These are phyloP conservation scores for Pestalotiopsis sp. DNA, from an alignment of 2,329 filamentous ascomycete genomes.

Conservation along the genomic window DNA sequence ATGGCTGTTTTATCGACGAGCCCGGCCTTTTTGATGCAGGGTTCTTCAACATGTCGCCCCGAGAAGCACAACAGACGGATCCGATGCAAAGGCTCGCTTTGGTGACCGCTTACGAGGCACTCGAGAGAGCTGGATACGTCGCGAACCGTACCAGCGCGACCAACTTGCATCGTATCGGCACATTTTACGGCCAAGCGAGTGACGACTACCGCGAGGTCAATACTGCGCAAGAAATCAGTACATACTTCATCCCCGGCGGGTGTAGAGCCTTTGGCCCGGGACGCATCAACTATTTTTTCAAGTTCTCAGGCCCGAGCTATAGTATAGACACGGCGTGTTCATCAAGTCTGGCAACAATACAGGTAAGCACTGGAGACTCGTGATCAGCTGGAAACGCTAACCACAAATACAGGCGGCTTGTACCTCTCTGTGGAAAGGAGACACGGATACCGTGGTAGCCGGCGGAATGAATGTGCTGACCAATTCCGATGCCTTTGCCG, in stretches of 20 bases:
- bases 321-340: constrained; percentile 80
- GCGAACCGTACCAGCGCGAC: constrained; percentile 64
- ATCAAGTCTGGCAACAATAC: constrained; percentile 71
- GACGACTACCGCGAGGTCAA: constrained; percentile 81
- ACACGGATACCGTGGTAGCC: constrained; percentile 66
- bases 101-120: constrained; percentile 68
- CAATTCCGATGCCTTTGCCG: constrained; percentile 66
- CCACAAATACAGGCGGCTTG: constrained; percentile 39
- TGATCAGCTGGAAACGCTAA: background rate
- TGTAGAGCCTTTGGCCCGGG: constrained; percentile 48
- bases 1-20: constrained; percentile 13
- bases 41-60: constrained; percentile 15
- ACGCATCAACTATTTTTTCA: constrained; percentile 76
- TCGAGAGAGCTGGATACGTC: constrained; percentile 69
- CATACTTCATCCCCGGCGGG: constrained; percentile 48
- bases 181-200: constrained; percentile 74
- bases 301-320: constrained; percentile 72
- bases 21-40: constrained; percentile 11
- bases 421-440: constrained; percentile 58
- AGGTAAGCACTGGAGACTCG: constrained; percentile 41
- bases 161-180: constrained; percentile 57
- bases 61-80: constrained; percentile 57
- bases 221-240: constrained; percentile 69
- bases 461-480: constrained; percentile 68
- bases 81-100: constrained; percentile 69